phyloP scores from a whole-genome alignment of 352 stramenopile genomes.

The Lagenidium sp. region DNA sequence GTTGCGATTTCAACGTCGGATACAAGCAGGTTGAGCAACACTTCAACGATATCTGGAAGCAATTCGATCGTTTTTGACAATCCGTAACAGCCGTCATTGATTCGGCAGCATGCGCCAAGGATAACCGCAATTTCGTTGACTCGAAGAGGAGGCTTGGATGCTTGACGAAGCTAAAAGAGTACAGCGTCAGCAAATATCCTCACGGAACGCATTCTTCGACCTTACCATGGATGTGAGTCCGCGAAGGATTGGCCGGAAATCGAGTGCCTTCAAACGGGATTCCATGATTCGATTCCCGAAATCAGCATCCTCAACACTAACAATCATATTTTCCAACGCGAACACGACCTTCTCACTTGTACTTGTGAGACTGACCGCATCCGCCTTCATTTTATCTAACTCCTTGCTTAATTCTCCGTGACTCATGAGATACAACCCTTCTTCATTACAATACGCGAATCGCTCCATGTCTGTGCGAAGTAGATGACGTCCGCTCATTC shows the following conservation, averaged over 20 bases:
- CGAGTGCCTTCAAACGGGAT: slow-evolving; percentile 40
- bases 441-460: slow-evolving; percentile 45
- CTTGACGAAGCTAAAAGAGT: slow-evolving; percentile 40
- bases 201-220: not conserved
- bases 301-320: slow-evolving; percentile 55
- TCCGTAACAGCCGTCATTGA: slow-evolving; percentile 68
- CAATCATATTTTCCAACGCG: slow-evolving; percentile 61
- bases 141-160: slow-evolving; percentile 52
- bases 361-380: slow-evolving; percentile 27
- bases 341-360: slow-evolving; percentile 57
- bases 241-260: slow-evolving; percentile 36
- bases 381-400: slow-evolving; percentile 43
- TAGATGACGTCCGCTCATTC: slow-evolving; percentile 39
- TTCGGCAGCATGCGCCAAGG: slow-evolving; percentile 55
- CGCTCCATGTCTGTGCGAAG: slow-evolving; percentile 42
- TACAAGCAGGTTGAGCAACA: slow-evolving; percentile 16
- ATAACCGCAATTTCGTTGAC: slow-evolving; percentile 57
- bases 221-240: slow-evolving; percentile 57
- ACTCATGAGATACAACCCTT: slow-evolving; percentile 49
- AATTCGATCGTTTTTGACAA: slow-evolving; percentile 32
- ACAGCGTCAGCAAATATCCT: not conserved
- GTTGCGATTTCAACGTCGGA: slow-evolving; percentile 42
- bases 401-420: slow-evolving; percentile 44
- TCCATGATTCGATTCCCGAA: slow-evolving; percentile 39
- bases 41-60: slow-evolving; percentile 5